Conservation (phyloP, 164 flowering plant species). For the Echeveria elegans region DNA sequence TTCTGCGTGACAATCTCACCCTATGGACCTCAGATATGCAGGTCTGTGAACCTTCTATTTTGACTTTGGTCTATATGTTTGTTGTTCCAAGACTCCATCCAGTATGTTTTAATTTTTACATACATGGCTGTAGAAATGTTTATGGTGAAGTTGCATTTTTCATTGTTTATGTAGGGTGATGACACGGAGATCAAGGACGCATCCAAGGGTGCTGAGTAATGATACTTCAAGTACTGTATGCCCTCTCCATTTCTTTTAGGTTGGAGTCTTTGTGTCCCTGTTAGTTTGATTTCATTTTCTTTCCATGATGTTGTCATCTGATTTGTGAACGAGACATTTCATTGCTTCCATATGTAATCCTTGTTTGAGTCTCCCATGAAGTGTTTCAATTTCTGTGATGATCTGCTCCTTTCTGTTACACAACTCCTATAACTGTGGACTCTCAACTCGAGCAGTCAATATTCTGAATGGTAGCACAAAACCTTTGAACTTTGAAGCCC, state of each 20-base stretch:
- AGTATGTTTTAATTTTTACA: background rate
- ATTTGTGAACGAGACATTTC: too few relatives aligned
- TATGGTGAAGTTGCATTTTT: background rate
- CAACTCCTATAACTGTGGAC: too few relatives aligned
- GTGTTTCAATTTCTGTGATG: too few relatives aligned
- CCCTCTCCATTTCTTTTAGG: slow-evolving; percentile 6
- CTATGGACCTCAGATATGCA: slow-evolving; percentile 2
- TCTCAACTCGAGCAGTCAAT: too few relatives aligned
- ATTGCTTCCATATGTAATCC: too few relatives aligned
- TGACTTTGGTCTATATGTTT: background rate
- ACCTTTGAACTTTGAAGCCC: too few relatives aligned
- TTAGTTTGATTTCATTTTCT: slow-evolving; percentile 3
- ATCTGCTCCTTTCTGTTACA: too few relatives aligned
- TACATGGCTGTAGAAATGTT: too few relatives aligned
- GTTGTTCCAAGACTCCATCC: background rate
- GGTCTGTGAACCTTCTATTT: background rate
- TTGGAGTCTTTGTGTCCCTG: background rate
- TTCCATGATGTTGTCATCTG: background rate
- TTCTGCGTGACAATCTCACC: slow-evolving; percentile 1
- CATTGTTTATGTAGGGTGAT: background rate
- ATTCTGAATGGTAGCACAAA: too few relatives aligned
- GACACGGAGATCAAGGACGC: slow-evolving; percentile 2
- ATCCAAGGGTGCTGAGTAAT: background rate
- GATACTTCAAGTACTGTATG: background rate
- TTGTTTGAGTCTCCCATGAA: too few relatives aligned